Conservation (phyloP, 1,284 basidiomycete genomes). For the Naganishia albida region DNA sequence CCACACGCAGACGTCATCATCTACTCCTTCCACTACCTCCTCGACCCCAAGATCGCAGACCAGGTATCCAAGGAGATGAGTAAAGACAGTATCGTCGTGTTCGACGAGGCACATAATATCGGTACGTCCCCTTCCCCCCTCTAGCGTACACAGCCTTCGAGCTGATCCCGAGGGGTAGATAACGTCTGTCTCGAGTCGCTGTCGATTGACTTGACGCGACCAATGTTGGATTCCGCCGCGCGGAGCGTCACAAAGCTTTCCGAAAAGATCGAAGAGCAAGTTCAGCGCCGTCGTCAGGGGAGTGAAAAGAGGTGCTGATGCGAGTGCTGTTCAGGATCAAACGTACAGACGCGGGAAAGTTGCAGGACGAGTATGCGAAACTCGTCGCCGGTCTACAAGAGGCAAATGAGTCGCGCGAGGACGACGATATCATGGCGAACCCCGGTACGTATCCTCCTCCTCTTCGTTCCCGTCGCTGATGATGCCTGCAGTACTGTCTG, state of each 20-base stretch:
- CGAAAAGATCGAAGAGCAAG: conserved; percentile 91
- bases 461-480: neutral
- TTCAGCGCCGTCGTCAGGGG: conserved; percentile 28
- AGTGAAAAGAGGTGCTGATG: too few relatives aligned
- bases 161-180: conserved; percentile 58
- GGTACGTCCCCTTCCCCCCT: conserved; percentile 59
- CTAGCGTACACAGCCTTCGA: neutral
- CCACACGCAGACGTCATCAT: conserved; percentile 95
- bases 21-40: conserved; percentile 98
- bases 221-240: conserved; percentile 94
- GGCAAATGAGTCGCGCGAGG: conserved; percentile 61
- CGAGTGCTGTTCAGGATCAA: conserved; percentile 69
- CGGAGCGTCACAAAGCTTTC: conserved; percentile 84
- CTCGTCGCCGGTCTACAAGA: conserved; percentile 93
- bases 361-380: conserved; percentile 97
- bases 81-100: conserved; percentile 97
- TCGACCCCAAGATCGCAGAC: conserved; percentile 98
- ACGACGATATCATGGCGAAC: conserved; percentile 85
- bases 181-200: conserved; percentile 99
- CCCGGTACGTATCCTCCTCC: conserved; percentile 62
- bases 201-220: conserved; percentile 96
- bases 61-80: conserved; percentile 97
- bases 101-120: conserved; percentile 99
- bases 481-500: conserved; percentile 72
- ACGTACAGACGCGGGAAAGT: conserved; percentile 83